Conservation (phyloP, 192 early-diverging fungal species). For the Entomortierella lignicola region DNA sequence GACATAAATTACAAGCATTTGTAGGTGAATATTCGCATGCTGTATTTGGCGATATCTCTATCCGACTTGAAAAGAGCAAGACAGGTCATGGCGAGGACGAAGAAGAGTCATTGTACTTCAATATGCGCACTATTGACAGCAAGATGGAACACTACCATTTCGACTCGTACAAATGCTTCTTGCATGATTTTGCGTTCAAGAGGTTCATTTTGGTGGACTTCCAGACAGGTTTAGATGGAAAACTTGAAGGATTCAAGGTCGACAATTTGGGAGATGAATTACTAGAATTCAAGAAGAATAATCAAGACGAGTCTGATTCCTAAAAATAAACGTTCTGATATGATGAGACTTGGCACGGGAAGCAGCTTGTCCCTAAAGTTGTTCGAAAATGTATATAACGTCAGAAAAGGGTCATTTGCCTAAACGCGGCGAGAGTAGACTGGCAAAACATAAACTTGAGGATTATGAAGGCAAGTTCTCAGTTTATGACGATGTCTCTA, state of each 20-base stretch:
- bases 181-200: background rate
- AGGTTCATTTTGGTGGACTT: background rate
- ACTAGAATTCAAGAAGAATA: constrained; percentile 1
- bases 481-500: too few species aligned
- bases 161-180: constrained; percentile 4
- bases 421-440: too few species aligned
- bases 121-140: background rate
- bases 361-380: too few species aligned
- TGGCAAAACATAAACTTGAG: too few species aligned
- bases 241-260: constrained; percentile 6
- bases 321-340: too few species aligned
- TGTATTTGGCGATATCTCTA: constrained; percentile 3
- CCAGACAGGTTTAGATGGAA: background rate
- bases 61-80: background rate
- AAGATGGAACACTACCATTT: constrained; percentile 17
- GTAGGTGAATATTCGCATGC: constrained; percentile 10
- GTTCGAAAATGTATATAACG: too few species aligned
- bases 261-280: background rate
- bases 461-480: too few species aligned
- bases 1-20: background rate
- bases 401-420: too few species aligned
- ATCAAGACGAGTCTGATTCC: too few species aligned
- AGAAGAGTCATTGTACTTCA: constrained; percentile 4
- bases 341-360: too few species aligned
- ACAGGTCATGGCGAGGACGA: background rate